Evolutionary conservation across 192 early-diverging fungal species (phyloP), one percentile per base, ranked within the genome.

Genomic region (Chytriomyces hyalinus): DNA sequence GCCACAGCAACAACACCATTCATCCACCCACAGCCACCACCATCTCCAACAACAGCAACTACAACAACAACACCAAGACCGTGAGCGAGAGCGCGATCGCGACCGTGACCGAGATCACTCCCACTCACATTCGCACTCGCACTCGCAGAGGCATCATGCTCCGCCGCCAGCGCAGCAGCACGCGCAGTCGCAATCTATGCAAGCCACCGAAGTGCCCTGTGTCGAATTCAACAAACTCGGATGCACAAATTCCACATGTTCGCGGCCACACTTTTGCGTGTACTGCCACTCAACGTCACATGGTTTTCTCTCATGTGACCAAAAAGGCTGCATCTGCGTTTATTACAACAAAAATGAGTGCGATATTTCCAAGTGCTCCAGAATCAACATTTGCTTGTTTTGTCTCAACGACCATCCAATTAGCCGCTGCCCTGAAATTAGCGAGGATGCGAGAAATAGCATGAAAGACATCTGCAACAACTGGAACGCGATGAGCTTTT

Each of bases 311-410:
- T 20, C 61, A 28, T 75, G 73, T 53, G 73, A 75, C 44, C 73
- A 75, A 66, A 75, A 75, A 44, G 73, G 73, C 0, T 75, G 73
- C 28, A 75, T 75, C 9, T 75, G 73, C 64, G 73, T 75, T 7
- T 75, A 75, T 26, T 75, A 75, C 63, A 75, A 75, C 64, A 75
- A 75, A 28, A 75, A 75, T 43, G 73, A 75, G 60, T 75, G 73
- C 46, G 73, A 75, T 53, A 66, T 75, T n/a, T 26, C 36, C 10
- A 75, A 75, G 47, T 75, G 73, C 48, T 20, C 63, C 11, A 22
- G 73, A 17, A 75, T 75, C 61, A 75, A 75, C 44, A 75, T 75
- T 65, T 75, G 73, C 49, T 47, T 75, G 10, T 75, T 66, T 51
- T 75, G 73, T 66, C 36, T 75, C 46, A 64, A 64, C 1, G 73